Evolutionary conservation across 2,329 filamentous ascomycete species (phyloP).

Genomic region (Seiridium unicorne): DNA sequence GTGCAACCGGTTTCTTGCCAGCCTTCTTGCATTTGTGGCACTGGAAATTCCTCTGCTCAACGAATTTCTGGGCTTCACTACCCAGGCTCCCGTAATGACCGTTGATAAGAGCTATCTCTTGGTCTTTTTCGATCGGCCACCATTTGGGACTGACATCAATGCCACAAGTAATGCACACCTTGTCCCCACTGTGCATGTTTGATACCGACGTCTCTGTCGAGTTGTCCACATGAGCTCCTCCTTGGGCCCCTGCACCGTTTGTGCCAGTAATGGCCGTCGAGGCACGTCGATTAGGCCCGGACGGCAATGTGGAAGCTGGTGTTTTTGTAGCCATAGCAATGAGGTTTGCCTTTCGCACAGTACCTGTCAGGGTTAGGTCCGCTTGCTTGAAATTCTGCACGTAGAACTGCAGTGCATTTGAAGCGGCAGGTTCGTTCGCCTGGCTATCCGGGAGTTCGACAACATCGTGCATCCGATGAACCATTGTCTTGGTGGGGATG

Average conservation of each 20-base stretch:
- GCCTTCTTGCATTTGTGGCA: slow-evolving; percentile 72
- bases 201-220: slow-evolving; percentile 21
- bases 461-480: slow-evolving; percentile 78
- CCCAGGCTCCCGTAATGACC: slow-evolving; percentile 50
- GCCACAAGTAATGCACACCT: slow-evolving; percentile 62
- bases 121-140: slow-evolving; percentile 58
- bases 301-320: slow-evolving; percentile 36
- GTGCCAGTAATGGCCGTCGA: slow-evolving; percentile 48
- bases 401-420: slow-evolving; percentile 82
- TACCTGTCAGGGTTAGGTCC: slow-evolving; percentile 85
- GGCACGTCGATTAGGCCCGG: slow-evolving; percentile 47
- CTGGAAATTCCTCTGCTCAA: slow-evolving; percentile 62
- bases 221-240: slow-evolving; percentile 23
- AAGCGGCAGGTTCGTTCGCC: slow-evolving; percentile 41
- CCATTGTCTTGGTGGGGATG: slow-evolving; percentile 63
- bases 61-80: slow-evolving; percentile 57
- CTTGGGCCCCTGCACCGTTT: slow-evolving; percentile 17
- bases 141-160: slow-evolving; percentile 74
- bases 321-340: slow-evolving; percentile 63
- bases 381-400: slow-evolving; percentile 92
- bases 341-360: slow-evolving; percentile 86
- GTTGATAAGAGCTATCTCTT: slow-evolving; percentile 52
- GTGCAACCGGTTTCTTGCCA: slow-evolving; percentile 42
- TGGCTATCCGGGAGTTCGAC: slow-evolving; percentile 52
- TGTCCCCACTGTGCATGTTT: slow-evolving; percentile 41